phyloP scores from a whole-genome alignment of 257 asterid species.

The Solanum rostratum region DNA sequence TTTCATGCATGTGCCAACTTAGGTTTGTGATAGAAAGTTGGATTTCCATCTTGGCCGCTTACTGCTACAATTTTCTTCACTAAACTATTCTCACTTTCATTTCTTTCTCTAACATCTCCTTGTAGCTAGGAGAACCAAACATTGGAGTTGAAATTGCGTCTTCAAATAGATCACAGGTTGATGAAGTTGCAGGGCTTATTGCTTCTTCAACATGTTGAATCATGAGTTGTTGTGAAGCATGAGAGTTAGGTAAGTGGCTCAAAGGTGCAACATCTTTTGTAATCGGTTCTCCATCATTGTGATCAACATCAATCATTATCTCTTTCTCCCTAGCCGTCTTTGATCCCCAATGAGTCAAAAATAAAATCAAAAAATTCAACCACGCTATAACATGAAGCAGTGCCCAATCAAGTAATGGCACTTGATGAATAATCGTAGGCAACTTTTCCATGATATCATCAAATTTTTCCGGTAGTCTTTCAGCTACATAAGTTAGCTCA shows the following conservation, averaged over 20 bases:
- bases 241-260: neutral
- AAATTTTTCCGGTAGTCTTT: slow-evolving; percentile 24
- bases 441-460: slow-evolving; percentile 17
- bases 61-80: neutral
- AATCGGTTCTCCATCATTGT: neutral
- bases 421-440: slow-evolving; percentile 10
- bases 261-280: neutral
- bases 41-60: neutral
- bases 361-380: slow-evolving; percentile 12
- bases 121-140: slow-evolving; percentile 21
- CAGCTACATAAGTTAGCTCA: slow-evolving; percentile 18
- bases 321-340: slow-evolving; percentile 28
- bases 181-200: neutral
- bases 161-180: slow-evolving; percentile 8
- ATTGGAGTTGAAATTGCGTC: slow-evolving; percentile 21
- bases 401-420: slow-evolving; percentile 29
- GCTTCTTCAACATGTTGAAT: neutral
- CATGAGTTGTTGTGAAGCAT: no score
- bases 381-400: slow-evolving; percentile 15
- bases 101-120: slow-evolving; percentile 33
- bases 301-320: slow-evolving; percentile 17
- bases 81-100: neutral
- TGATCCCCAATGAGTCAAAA: slow-evolving; percentile 6
- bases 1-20: neutral
- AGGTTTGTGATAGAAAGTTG: neutral